Percentiles rank a stretch among this genome's conserved stretches.
Evolutionary conservation across 768 basidiomycete species (phyloP).

Genomic region (Pleurotus sapidus): DNA sequence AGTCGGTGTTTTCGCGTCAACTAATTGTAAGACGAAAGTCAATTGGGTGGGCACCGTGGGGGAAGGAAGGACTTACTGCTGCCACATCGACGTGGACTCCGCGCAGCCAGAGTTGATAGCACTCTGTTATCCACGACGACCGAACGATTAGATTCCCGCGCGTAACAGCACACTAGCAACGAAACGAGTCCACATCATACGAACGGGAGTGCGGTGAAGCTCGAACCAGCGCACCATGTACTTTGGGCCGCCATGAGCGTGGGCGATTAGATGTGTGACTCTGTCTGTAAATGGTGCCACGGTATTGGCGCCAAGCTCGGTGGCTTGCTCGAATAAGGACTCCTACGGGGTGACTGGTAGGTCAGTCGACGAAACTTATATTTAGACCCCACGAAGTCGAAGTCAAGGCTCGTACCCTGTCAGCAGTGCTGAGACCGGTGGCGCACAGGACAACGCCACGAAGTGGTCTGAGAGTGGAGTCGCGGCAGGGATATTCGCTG

Average conservation of each 20-base stretch:
- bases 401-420: conserved; percentile 53
- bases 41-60: not conserved
- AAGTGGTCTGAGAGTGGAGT: conserved; percentile 62
- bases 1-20: conserved; percentile 60
- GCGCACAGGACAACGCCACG: conserved; percentile 65
- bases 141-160: conserved; percentile 75
- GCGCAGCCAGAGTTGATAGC: conserved; percentile 69
- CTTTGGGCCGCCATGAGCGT: conserved; percentile 77
- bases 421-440: conserved; percentile 55
- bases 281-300: conserved; percentile 75
- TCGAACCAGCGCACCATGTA: conserved; percentile 53
- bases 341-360: conserved; percentile 38
- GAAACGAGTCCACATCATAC: not conserved
- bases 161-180: conserved; percentile 72
- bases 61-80: conserved; percentile 29
- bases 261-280: conserved; percentile 86
- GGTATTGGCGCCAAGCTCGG: conserved; percentile 75
- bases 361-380: not conserved
- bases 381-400: too few species aligned
- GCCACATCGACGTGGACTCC: conserved; percentile 77
- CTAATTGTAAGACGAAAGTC: conserved; percentile 30
- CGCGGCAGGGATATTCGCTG: conserved; percentile 37
- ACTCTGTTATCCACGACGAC: conserved; percentile 74
- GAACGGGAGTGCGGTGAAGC: not conserved
- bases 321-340: conserved; percentile 69